Evolutionary conservation across 306 rosid genomes (phyloP).

Genomic region (Parietaria judaica): DNA sequence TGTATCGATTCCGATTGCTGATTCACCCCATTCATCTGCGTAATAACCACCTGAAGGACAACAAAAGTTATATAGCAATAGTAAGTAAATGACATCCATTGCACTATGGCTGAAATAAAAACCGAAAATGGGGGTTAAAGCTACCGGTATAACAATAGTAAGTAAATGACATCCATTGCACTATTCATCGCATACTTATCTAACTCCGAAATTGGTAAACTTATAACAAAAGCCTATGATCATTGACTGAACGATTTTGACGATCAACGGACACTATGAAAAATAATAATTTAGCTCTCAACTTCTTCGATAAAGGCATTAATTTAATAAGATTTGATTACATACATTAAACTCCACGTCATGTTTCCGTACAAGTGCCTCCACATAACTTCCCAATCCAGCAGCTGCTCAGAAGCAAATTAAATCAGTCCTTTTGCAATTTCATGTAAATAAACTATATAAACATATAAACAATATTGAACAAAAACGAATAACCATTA

Average conservation of each 20-base stretch:
- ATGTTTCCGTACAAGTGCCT: constrained; percentile 83
- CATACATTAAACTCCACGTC: constrained; percentile 81
- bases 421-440: constrained; percentile 10
- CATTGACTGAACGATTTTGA: background rate
- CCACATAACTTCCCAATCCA: constrained; percentile 91
- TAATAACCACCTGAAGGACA: constrained; percentile 60
- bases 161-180: background rate
- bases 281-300: background rate
- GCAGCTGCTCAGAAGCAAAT: constrained; percentile 56
- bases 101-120: background rate
- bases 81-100: background rate
- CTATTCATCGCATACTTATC: background rate
- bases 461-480: background rate
- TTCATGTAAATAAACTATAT: constrained; percentile 10
- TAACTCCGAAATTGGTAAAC: too few species aligned
- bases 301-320: background rate
- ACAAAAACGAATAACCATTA: background rate
- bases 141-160: background rate
- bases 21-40: constrained; percentile 64
- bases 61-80: background rate
- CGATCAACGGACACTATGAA: background rate
- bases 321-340: constrained; percentile 15
- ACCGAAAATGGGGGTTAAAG: background rate
- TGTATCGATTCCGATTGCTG: constrained; percentile 67
- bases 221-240: too few species aligned